Base-by-base conservation (phyloP, 1,139 yeast species). In the Saccharomyces hybrid region DNA sequence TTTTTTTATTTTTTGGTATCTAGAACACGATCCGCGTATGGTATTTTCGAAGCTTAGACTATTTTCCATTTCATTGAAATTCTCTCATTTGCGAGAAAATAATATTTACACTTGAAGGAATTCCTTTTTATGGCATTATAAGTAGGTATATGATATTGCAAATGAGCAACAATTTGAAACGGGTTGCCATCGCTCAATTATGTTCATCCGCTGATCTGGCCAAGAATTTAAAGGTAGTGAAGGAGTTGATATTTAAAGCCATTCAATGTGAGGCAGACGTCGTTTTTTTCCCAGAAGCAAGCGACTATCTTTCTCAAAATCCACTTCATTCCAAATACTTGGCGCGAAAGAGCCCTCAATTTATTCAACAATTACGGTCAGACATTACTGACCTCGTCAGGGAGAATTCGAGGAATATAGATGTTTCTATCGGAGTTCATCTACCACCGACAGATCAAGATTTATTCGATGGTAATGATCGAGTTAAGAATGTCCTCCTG, bases 271-370 rank as follows among this genome's bases (percentile, higher is more conserved):
- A 83, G 3, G 89, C 85, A 11, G 74, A 78, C 57, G 81, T 88
- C 3, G 75, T 91, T 8, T 90, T 91, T 66, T 77, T 93, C 47
- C 98, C 98, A 1, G 99, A 93, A 68, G 98, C 98, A 0, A 79
- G 93, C 0, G 98, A 93, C 66, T 93, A 89, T 68, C 78, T 93
- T 47, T 86, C 96, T 3, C 75, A 81, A 49, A 80, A 83, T 59
- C 83, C 95, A 1, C 69, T 69, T 1, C 91, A 88, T 60, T 84
- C 96, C 1, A 74, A 78, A 53, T 63, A 73, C 32, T 73, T 91
- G 31, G 89, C 86, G 0, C 68, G 75, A 46, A 62, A 79, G 1
- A 59, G 64, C 14, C 57, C 59, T 1, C 46, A 34, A 4, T 68
- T 67, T 57, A 79, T 85, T 2, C 73, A 71, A 0, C 71, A 74